Percentiles rank a stretch among this genome's conserved stretches.
These are phyloP conservation scores for Floccularia luteovirens DNA, from an alignment of 768 basidiomycete species.

Conservation along the genomic window DNA sequence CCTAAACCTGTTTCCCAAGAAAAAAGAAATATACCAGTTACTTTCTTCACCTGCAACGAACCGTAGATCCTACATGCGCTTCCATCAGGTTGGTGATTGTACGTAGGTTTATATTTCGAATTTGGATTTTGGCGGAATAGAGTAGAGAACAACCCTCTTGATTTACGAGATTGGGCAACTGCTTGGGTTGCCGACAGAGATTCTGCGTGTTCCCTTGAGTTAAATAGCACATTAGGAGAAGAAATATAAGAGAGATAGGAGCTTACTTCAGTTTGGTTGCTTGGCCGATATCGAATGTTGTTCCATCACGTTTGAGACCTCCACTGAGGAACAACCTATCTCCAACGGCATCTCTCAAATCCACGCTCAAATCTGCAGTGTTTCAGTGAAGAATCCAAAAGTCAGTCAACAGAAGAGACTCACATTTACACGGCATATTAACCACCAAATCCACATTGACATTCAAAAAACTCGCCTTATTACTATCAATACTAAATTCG, in stretches of 20 bases:
- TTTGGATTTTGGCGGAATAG: conserved; percentile 38
- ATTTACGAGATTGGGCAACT: conserved; percentile 63
- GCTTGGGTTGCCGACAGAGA: conserved; percentile 65
- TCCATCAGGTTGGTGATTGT: conserved; percentile 58
- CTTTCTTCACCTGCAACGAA: conserved; percentile 76
- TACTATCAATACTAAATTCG: conserved; percentile 79
- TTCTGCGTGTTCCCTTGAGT: conserved; percentile 49
- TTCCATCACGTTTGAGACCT: conserved; percentile 80
- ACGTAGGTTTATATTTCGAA: conserved; percentile 60
- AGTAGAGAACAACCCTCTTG: conserved; percentile 63
- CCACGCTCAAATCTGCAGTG: conserved; percentile 83
- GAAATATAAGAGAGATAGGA: background rate
- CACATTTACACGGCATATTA: conserved; percentile 90
- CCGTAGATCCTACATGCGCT: conserved; percentile 86
- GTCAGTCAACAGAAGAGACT: conserved; percentile 22
- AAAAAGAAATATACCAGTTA: conserved; percentile 68
- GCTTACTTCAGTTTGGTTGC: conserved; percentile 60
- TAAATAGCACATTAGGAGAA: conserved; percentile 4
- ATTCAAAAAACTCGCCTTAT: conserved; percentile 53
- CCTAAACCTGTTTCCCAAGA: too few species aligned
- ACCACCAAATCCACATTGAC: conserved; percentile 92
- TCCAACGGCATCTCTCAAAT: conserved; percentile 89
- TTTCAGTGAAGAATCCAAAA: background rate
- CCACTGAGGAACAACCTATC: conserved; percentile 80
- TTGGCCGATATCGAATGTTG: conserved; percentile 74